Conservation (phyloP, 306 rosid genomes). For the Medicago ruthenica region DNA sequence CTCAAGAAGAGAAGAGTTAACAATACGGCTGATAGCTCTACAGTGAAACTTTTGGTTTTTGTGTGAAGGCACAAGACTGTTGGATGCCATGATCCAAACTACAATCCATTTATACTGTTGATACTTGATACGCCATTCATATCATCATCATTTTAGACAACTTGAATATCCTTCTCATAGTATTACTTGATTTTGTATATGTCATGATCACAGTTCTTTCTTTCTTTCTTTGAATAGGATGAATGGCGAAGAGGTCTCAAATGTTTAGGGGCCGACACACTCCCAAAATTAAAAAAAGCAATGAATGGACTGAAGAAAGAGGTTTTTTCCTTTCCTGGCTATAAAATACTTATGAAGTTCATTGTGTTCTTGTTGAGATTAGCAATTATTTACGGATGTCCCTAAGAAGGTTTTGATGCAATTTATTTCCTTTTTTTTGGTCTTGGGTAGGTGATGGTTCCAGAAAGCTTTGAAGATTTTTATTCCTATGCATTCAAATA, state of each 20-base stretch:
- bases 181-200: constrained; percentile 27
- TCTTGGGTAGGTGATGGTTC: constrained; percentile 52
- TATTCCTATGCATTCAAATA: constrained; percentile 63
- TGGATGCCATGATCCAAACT: constrained; percentile 21
- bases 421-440: constrained; percentile 36
- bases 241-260: constrained; percentile 79
- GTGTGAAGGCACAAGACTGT: constrained; percentile 7
- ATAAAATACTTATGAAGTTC: constrained; percentile 22
- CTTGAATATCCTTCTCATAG: constrained; percentile 32
- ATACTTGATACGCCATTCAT: constrained; percentile 22
- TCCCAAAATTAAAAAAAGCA: constrained; percentile 57
- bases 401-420: constrained; percentile 28
- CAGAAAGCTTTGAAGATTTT: constrained; percentile 62
- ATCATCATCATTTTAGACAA: constrained; percentile 18
- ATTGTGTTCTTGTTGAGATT: constrained; percentile 33
- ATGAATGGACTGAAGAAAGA: constrained; percentile 57
- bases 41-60: constrained; percentile 12
- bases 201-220: constrained; percentile 21
- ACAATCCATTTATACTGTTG: constrained; percentile 19
- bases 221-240: constrained; percentile 51
- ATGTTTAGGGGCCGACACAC: constrained; percentile 55
- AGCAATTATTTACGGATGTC: constrained; percentile 15
- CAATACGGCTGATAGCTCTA: background rate
- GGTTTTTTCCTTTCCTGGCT: constrained; percentile 45
- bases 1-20: constrained; percentile 1